A percentile compares a stretch with the other conserved stretches of the same genome.
Evolutionary conservation across 1,284 basidiomycete species (phyloP).

Genomic region (Thelephora terrestris): DNA sequence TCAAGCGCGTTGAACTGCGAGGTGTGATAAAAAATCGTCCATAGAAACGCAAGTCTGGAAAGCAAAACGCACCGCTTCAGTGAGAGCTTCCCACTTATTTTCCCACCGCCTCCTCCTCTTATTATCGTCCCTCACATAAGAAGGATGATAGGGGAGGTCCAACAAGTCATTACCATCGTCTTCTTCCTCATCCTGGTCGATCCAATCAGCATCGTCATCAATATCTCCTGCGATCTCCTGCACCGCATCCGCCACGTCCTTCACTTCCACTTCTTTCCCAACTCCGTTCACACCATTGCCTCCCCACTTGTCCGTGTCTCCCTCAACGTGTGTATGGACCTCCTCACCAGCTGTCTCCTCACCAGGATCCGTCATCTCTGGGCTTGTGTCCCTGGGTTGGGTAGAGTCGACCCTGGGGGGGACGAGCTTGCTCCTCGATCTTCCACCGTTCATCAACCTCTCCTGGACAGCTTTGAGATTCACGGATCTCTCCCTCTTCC

Average conservation of each 20-base stretch:
- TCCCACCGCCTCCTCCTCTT: conserved; percentile 65
- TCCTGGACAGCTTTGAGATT: conserved; percentile 14
- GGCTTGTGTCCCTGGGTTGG: conserved; percentile 68
- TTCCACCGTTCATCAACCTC: background rate
- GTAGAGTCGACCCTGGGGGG: conserved; percentile 72
- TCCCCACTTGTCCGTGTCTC: conserved; percentile 45
- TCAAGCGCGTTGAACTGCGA: conserved; percentile 65
- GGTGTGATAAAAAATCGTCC: conserved; percentile 6
- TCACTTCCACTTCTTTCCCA: conserved; percentile 6
- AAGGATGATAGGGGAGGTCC: conserved; percentile 66
- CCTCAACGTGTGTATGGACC: conserved; percentile 35
- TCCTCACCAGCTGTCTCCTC: conserved; percentile 50
- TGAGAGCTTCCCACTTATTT: conserved; percentile 58
- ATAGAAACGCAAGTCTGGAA: background rate
- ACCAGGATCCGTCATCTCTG: conserved; percentile 48
- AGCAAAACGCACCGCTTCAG: conserved; percentile 48
- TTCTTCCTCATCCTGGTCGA: conserved; percentile 61
- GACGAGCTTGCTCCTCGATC: background rate
- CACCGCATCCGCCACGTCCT: conserved; percentile 9
- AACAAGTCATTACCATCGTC: conserved; percentile 55
- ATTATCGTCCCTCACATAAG: conserved; percentile 52
- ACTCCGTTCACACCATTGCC: conserved; percentile 25
- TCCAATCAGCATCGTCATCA: conserved; percentile 51
- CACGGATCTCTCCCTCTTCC: conserved; percentile 26
- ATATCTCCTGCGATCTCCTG: conserved; percentile 21